Evolutionary conservation across 1,284 basidiomycete species (phyloP), one percentile per base, ranked within the genome.

Genomic region (Bjerkandera adusta): DNA sequence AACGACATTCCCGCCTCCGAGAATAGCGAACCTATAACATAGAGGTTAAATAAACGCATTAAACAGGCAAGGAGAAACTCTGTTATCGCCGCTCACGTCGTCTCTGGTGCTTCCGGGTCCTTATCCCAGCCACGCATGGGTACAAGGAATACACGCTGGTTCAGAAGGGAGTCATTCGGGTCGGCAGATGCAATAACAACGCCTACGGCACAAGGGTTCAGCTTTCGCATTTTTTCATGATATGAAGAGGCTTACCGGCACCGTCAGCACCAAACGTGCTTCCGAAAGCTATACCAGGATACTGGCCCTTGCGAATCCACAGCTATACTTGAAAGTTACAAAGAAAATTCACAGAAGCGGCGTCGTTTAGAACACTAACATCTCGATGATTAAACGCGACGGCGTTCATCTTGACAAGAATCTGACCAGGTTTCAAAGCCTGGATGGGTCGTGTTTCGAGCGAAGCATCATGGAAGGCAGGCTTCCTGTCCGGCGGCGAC

Each of bases 351-450:
- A 24, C 20, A 20, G 11, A 37, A 34, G 32, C 25, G 27, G 15
- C 45, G 36, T n/a, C 25, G 20, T 39, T 21, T 25, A 11, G 26
- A 20, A 10, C 7, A 66, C 78, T 48, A 55, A 91, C 88, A 61
- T 92, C 90, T 57, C 85, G 71, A 53, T 83, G 85, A 61, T 92
- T 92, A 69, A 89, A 89, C n/a, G 77, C 80, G 0, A 76, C 85
- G 7, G 88, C 87, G 13, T 68, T 68, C 36, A 88, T 76, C 60
- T 75, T 78, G 13, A 90, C 81, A 3, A 89, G 68, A 1, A 90
- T 62, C 59, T 88, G 69, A 1, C 77, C 81, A 0, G 63, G 50
- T 51, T 76, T 69, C 44, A 85, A 68, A n/a, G 61, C 34, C 8
- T 75, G 72, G 36, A 87, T 59, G 0, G 71, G 67, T 33, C 64